Evolutionary conservation across 2,329 filamentous ascomycete species (phyloP), one percentile per base, ranked within the genome.

Genomic region (Trichoderma hamatum): DNA sequence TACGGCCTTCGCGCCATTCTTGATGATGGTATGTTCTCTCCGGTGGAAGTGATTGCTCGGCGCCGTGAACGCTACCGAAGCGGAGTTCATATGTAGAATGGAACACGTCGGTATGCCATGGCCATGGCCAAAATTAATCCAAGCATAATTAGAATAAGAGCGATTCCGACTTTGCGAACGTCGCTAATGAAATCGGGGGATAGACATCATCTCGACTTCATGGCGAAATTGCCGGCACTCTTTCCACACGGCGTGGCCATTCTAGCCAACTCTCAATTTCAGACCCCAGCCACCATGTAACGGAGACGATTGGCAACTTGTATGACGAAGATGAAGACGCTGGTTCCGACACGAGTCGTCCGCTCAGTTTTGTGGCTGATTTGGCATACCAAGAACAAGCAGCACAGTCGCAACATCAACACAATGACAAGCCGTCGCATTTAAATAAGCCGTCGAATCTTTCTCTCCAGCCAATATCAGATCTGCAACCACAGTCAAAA

Each of bases 221-320:
- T 76, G 79, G 77, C 80, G 83, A 88, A 82, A 81, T 83, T 78
- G 84, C 85, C 78, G 82, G 81, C 76, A 87, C 82, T 79, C 87
- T 88, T 79, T 80, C 85, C 74, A 86, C 79, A 78, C 85, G 86
- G 79, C 86, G 86, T 76, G 86, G 86, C 73, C 86, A 88, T 79
- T 80, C 80, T 70, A 86, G 81, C 76, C 85, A 88, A 75, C 82
- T 88, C 62, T 89, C 87, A 68, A 89, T 97, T 79, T 96, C 92
- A 79, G 94, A 97, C 81, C 92, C 94, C 71, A 93, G 87, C 81
- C 93, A 97, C 82, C 94, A 97, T 87, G 93, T 97, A 78, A 97
- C 94, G 68, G 94, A 97, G 80, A 92, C 93, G 70, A 97, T 97
- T 80, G 93, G 93, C 64, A 94, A 94, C 75, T 88, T 97, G 81